Evolutionary conservation across 345 rosid genomes (phyloP), one percentile per base, ranked within the genome.

Genomic region (Dipteronia dyeriana): DNA sequence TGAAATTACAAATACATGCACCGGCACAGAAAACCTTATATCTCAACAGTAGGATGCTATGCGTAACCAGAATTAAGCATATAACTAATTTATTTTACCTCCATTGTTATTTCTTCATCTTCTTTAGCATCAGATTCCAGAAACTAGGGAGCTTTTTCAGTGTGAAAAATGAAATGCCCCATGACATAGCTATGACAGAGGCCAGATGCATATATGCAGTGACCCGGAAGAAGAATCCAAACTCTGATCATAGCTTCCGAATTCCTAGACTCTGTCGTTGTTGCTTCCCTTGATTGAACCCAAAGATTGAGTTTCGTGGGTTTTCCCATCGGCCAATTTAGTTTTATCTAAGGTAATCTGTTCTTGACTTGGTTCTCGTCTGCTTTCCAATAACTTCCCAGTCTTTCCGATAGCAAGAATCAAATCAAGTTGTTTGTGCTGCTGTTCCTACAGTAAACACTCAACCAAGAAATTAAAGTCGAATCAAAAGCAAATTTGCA

Each of bases 401-500:
- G 78, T 82, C 84, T 89, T 94, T 19, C 87, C 92, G 53, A 96
- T 82, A 38, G 92, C 95, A 78, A 94, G 91, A 81, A 96, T 88
- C 65, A 94, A 85, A 69, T 92, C 97, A 5, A 96, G 94, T 79
- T 96, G 99, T 79, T 92, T 94, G 75, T 86, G 84, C 71, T 96
- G 99, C 70, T 94, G 99, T 68, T 94, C 97, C 99, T 96, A 76
- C 82, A 87, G 59, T 53, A 60, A 66, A 38, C 31, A 82, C 70
- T 31, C 85, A 72, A 23, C 74, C 63, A 66, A 47, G 49, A 81
- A 63, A 71, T 66, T 39, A 3, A 75, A 74, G 41, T 82, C 57
- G 71, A 70, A 38, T 57, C 67, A 45, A 62, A 57, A 20, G 51
- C 41, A 54, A 53, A 59, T 71, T 43, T 26, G 56, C 68, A 60